Conservation (phyloP, 208 protist genomes). For the Leishmania arabica region DNA sequence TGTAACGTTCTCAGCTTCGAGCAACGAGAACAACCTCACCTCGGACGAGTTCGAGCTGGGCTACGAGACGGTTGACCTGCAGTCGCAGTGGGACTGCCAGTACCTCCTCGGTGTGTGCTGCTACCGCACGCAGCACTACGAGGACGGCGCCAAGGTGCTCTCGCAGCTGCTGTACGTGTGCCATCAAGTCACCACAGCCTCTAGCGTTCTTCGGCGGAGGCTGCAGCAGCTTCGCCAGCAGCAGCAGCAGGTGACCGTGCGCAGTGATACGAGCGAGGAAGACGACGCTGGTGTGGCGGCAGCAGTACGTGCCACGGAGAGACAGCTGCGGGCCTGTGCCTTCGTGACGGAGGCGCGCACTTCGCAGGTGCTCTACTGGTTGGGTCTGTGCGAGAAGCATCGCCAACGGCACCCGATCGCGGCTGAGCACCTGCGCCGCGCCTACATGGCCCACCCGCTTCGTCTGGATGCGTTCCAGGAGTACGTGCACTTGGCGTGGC, state of each 20-base stretch:
- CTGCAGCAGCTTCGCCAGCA: slow-evolving; percentile 11
- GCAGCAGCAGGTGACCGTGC: background rate
- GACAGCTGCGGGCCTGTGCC: slow-evolving; percentile 13
- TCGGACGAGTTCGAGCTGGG: slow-evolving; percentile 12
- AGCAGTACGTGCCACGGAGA: slow-evolving; percentile 1
- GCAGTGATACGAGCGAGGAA: background rate
- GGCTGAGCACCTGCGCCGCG: slow-evolving; percentile 22
- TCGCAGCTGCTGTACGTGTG: slow-evolving; percentile 47
- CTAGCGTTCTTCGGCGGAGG: slow-evolving; percentile 13
- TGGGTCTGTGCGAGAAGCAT: slow-evolving; percentile 59
- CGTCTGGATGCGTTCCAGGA: slow-evolving; percentile 60
- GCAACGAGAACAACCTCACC: background rate
- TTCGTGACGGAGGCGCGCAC: slow-evolving; percentile 31
- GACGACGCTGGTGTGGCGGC: background rate
- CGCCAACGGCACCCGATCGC: slow-evolving; percentile 29
- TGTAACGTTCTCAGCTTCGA: background rate
- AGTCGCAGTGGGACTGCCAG: slow-evolving; percentile 70
- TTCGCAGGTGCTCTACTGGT: slow-evolving; percentile 63
- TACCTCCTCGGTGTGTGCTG: slow-evolving; percentile 84
- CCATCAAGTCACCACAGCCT: slow-evolving; percentile 20
- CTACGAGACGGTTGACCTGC: slow-evolving; percentile 40
- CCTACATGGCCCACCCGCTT: slow-evolving; percentile 38
- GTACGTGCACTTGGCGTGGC: slow-evolving; percentile 37
- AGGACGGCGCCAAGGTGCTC: slow-evolving; percentile 59
- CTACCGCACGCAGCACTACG: slow-evolving; percentile 58